Conservation (phyloP, 495 filamentous ascomycete species). For the Daldinia loculata region DNA sequence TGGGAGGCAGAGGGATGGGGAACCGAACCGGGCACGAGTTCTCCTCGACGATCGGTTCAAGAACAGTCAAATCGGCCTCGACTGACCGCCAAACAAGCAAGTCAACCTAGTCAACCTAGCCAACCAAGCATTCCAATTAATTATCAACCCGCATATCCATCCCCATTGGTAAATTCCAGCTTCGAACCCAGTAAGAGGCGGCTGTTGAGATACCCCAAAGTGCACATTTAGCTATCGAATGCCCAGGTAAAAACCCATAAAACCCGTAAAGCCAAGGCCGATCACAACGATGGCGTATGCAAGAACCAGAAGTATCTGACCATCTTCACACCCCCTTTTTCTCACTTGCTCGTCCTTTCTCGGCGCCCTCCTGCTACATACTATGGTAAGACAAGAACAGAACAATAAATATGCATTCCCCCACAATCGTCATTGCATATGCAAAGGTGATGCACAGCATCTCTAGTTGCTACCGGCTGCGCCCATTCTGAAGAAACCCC, state of each 20-base stretch:
- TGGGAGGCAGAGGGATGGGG: slow-evolving; percentile 1
- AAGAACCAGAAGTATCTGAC: slow-evolving; percentile 11
- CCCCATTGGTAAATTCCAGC: slow-evolving; percentile 29
- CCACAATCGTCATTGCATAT: slow-evolving; percentile 45
- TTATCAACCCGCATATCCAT: slow-evolving; percentile 4
- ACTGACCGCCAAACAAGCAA: slow-evolving; percentile 1
- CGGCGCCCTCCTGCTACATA: slow-evolving; percentile 8
- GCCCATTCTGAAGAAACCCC: slow-evolving; percentile 12
- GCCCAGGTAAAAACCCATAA: slow-evolving; percentile 13
- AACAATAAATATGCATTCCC: slow-evolving; percentile 36
- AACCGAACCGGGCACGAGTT: not conserved
- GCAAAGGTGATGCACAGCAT: slow-evolving; percentile 39
- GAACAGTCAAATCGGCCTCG: slow-evolving; percentile 22
- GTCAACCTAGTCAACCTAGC: not conserved
- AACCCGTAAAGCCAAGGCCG: slow-evolving; percentile 31
- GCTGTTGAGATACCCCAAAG: slow-evolving; percentile 37
- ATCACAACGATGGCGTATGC: slow-evolving; percentile 6
- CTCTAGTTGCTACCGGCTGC: slow-evolving; percentile 17
- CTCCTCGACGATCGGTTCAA: not conserved
- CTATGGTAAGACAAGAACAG: slow-evolving; percentile 4
- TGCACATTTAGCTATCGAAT: slow-evolving; percentile 22
- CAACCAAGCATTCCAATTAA: slow-evolving; percentile 33
- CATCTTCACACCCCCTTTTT: slow-evolving; percentile 24
- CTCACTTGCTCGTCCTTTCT: not conserved
- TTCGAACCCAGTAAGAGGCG: slow-evolving; percentile 12